These are phyloP conservation scores for Backusella westeae DNA, from an alignment of 192 early-diverging fungal species.

Conservation along the genomic window DNA sequence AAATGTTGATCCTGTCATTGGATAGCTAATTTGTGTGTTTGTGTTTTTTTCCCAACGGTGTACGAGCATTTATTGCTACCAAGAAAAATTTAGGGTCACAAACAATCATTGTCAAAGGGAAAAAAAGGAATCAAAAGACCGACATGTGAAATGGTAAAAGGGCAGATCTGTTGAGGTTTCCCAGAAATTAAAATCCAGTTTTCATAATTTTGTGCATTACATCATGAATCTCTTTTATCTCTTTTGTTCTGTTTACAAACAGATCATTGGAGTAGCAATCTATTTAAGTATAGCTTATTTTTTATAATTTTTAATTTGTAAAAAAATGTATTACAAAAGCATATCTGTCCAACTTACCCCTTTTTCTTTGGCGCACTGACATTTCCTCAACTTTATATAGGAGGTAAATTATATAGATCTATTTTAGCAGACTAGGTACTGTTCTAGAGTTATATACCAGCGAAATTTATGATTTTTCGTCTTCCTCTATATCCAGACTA, in stretches of 20 bases:
- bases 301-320: slow-evolving; percentile 1
- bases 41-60: not conserved
- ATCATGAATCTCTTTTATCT: not conserved
- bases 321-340: not conserved
- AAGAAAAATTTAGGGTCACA: not conserved
- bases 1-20: not conserved
- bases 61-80: slow-evolving; percentile 1
- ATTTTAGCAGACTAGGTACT: not conserved
- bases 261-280: not conserved
- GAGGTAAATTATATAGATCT: not conserved
- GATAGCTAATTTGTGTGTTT: not conserved
- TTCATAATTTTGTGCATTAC: not conserved
- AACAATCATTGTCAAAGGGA: slow-evolving; percentile 1
- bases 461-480: not conserved
- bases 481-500: not conserved
- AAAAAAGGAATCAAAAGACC: not conserved
- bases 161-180: not conserved
- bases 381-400: not conserved
- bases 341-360: not conserved
- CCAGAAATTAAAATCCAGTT: not conserved
- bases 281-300: not conserved
- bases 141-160: not conserved
- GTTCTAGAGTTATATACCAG: not conserved
- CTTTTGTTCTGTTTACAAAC: not conserved
- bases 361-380: not conserved